Percentiles rank a stretch among this genome's conserved stretches.
Conservation (phyloP, 805 yeast species). For the Myxozyma monticola region DNA sequence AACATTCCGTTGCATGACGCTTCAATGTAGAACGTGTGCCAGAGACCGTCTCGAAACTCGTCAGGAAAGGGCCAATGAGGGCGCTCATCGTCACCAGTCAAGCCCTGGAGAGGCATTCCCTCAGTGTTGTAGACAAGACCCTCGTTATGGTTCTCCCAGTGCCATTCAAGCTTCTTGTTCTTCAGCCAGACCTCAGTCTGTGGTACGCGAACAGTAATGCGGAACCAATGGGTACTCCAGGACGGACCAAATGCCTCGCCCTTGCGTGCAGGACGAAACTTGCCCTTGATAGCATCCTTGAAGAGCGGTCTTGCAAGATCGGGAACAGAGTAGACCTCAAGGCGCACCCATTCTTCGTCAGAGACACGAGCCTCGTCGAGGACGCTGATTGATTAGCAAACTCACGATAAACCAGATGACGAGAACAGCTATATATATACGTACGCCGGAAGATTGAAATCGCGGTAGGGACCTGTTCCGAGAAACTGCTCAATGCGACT, state of each 20-base stretch:
- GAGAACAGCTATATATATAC: not conserved
- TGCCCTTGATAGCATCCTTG: conserved; percentile 53
- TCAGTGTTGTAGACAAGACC: conserved; percentile 70
- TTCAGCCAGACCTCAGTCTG: conserved; percentile 35
- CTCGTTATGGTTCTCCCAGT: conserved; percentile 76
- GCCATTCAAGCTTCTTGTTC: conserved; percentile 27
- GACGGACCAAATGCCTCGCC: conserved; percentile 89
- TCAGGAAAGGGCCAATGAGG: conserved; percentile 68
- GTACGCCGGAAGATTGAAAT: conserved; percentile 69
- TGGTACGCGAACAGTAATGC: conserved; percentile 65
- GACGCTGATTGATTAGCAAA: conserved; percentile 41
- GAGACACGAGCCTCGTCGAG: conserved; percentile 64
- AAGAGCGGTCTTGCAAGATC: conserved; percentile 65
- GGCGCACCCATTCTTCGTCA: conserved; percentile 50
- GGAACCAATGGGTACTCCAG: conserved; percentile 97
- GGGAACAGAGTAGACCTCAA: conserved; percentile 74
- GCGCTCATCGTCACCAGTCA: conserved; percentile 77
- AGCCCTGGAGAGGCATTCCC: conserved; percentile 77
- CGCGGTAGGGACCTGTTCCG: conserved; percentile 67
- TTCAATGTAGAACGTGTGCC: conserved; percentile 76
- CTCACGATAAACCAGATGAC: not conserved
- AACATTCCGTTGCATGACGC: conserved; percentile 94
- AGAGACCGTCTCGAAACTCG: conserved; percentile 50
- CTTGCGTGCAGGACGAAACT: conserved; percentile 44
- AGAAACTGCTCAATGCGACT: conserved; percentile 74